These are phyloP conservation scores for Plasmodium vivax DNA, from an alignment of 169 alveolate genomes.

Conservation along the genomic window DNA sequence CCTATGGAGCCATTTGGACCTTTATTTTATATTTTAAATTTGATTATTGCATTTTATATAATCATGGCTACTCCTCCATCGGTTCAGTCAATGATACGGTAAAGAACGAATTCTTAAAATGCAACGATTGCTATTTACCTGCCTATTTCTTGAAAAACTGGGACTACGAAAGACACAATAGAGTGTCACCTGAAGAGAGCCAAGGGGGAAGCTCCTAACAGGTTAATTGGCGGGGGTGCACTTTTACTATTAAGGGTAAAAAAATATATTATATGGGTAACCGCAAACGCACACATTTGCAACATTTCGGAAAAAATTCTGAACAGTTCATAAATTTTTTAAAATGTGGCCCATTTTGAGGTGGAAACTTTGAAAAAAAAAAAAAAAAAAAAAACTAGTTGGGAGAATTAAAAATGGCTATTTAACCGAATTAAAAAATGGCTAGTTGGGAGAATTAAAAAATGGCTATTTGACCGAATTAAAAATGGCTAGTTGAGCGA, in stretches of 20 bases:
- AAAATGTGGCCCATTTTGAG: background rate
- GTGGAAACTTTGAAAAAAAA: background rate
- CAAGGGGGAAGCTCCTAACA: background rate
- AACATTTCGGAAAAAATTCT: background rate
- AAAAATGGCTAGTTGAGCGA: constrained; percentile 1
- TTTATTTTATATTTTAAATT: constrained; percentile 78
- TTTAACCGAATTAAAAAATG: background rate
- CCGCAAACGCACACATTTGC: background rate
- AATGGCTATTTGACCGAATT: background rate
- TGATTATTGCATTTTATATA: constrained; percentile 82
- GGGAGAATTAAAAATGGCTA: background rate
- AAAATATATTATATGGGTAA: background rate
- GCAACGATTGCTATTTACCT: constrained; percentile 79
- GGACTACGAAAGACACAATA: constrained; percentile 76
- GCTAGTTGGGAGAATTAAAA: background rate
- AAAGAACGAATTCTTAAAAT: constrained; percentile 76
- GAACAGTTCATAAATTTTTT: background rate
- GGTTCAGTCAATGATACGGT: constrained; percentile 80
- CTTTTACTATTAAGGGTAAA: background rate
- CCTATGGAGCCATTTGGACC: constrained; percentile 85
- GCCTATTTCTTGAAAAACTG: constrained; percentile 81
- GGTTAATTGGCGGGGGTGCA: background rate
- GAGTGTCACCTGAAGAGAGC: constrained; percentile 46
- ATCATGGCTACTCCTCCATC: constrained; percentile 84
- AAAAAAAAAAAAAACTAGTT: background rate